phyloP scores from a whole-genome alignment of 2,329 filamentous ascomycete genomes.

The Aspergillus eucalypticola region DNA sequence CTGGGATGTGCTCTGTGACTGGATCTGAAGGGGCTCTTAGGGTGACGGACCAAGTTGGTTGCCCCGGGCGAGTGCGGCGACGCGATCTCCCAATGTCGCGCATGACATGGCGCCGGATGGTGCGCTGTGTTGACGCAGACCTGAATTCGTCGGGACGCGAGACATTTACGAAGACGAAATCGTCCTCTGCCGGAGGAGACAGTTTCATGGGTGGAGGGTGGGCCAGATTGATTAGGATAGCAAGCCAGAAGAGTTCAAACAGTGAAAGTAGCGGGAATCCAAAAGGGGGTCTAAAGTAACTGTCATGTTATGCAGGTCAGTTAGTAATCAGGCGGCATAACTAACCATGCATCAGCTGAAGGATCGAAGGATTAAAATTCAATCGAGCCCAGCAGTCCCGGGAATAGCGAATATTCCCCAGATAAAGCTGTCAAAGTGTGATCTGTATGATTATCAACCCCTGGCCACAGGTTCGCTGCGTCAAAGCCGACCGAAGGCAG shows the following conservation, averaged over 20 bases:
- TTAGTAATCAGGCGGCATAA: too few species aligned
- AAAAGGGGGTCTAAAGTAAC: too few species aligned
- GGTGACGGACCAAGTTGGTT: background rate
- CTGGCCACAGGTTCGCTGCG: background rate
- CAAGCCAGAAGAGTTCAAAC: too few species aligned
- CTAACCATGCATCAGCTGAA: too few species aligned
- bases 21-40: background rate
- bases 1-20: background rate
- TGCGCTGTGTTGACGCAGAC: background rate
- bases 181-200: background rate
- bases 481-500: background rate
- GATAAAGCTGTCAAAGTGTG: background rate
- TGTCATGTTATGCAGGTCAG: too few species aligned
- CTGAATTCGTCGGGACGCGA: constrained; percentile 3
- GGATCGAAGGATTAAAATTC: background rate
- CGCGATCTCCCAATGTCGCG: constrained; percentile 3
- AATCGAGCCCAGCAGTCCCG: constrained; percentile 1
- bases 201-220: background rate
- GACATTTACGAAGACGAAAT: constrained; percentile 3
- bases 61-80: background rate
- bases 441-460: background rate
- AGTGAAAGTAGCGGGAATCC: too few species aligned
- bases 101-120: constrained; percentile 7
- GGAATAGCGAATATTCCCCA: background rate
- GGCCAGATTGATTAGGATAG: too few species aligned